These are phyloP conservation scores for Cucumis melo DNA, from an alignment of 306 rosid genomes.

Conservation along the genomic window DNA sequence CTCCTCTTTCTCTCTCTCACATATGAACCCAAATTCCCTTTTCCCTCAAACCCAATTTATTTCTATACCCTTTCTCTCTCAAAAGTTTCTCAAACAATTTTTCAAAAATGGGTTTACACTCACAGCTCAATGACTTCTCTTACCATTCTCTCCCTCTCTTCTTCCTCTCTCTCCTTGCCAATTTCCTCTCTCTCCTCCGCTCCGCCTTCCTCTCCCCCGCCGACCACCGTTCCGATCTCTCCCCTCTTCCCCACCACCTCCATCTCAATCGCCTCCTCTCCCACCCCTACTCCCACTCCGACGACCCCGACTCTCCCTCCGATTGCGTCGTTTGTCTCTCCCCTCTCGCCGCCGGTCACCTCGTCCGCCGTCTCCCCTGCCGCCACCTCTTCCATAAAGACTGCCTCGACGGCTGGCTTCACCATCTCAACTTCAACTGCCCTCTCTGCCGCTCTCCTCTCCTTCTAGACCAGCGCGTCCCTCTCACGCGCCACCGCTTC, in stretches of 20 bases:
- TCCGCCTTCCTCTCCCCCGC: conserved; percentile 24
- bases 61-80: no score
- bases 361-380: conserved; percentile 60
- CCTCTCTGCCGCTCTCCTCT: conserved; percentile 72
- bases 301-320: background rate
- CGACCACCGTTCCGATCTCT: conserved; percentile 38
- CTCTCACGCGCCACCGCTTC: conserved; percentile 29
- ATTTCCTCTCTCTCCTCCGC: conserved; percentile 42
- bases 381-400: conserved; percentile 57
- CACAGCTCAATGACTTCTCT: conserved; percentile 66
- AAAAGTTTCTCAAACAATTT: no score
- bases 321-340: conserved; percentile 54
- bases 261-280: conserved; percentile 29
- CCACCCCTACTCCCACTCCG: conserved; percentile 12
- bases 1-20: background rate
- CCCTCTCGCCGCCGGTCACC: conserved; percentile 39
- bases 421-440: conserved; percentile 59
- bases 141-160: conserved; percentile 74
- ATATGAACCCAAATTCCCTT: no score
- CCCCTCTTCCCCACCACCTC: conserved; percentile 68
- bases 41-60: no score
- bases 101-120: conserved; percentile 50
- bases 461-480: conserved; percentile 37
- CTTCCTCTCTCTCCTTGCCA: conserved; percentile 43
- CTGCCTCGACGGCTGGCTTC: conserved; percentile 80